Evolutionary conservation across 371 early-diverging fungal genomes (phyloP).

Genomic region (Syncephalastrum racemosum): DNA sequence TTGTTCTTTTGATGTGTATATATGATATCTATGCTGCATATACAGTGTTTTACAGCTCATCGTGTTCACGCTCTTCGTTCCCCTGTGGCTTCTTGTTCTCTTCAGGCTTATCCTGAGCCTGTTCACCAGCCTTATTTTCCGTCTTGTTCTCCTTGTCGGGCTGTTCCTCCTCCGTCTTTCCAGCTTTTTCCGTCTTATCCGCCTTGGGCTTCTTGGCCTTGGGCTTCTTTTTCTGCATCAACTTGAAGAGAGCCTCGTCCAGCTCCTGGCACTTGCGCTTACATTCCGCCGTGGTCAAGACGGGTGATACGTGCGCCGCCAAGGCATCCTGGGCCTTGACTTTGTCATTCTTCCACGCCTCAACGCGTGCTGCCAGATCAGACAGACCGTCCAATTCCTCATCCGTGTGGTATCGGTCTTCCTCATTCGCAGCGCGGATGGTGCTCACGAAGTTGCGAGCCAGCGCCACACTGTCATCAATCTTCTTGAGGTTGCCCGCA

Average conservation of each 20-base stretch:
- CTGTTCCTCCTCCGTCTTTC: not conserved
- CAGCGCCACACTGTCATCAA: conserved; percentile 43
- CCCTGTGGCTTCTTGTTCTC: not conserved
- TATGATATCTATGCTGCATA: no score
- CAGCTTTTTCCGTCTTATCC: not conserved
- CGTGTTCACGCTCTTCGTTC: not conserved
- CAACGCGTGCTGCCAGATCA: conserved; percentile 43
- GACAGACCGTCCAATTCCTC: conserved; percentile 59
- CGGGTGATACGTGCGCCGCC: conserved; percentile 61
- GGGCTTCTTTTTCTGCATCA: conserved; percentile 64
- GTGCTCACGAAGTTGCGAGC: conserved; percentile 43
- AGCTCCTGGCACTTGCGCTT: conserved; percentile 42
- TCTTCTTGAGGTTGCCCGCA: conserved; percentile 54
- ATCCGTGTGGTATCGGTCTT: conserved; percentile 57
- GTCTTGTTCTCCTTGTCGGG: not conserved
- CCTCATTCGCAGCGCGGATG: conserved; percentile 37
- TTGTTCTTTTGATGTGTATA: no score
- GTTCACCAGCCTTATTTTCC: not conserved
- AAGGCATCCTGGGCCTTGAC: conserved; percentile 62
- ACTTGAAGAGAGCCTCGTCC: conserved; percentile 52
- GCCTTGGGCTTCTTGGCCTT: conserved; percentile 32
- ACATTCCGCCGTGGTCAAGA: conserved; percentile 58
- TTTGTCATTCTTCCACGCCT: conserved; percentile 66
- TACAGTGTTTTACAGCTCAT: no score
- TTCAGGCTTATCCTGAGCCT: not conserved